Conservation (phyloP, 176 grass and related monocot genomes). For the Oryza nivara region DNA sequence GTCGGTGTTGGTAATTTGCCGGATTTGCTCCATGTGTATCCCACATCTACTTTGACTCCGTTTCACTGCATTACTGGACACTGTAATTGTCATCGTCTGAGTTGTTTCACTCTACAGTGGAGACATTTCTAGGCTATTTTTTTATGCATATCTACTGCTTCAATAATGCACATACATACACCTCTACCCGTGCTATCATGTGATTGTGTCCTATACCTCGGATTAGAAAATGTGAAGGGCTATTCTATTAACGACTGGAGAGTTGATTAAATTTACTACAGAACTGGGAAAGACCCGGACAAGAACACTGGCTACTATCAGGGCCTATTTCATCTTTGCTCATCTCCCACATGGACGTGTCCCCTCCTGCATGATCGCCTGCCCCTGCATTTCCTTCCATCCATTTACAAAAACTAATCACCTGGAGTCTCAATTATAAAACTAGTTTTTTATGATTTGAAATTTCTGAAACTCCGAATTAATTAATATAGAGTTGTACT, state of each 20-base stretch:
- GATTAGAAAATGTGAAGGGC: constrained; percentile 20
- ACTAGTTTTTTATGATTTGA: constrained; percentile 32
- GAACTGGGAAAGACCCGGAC: constrained; percentile 28
- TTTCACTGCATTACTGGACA: background rate
- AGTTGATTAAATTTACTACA: constrained; percentile 10
- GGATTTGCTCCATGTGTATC: background rate
- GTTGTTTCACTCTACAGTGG: background rate
- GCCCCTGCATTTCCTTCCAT: constrained; percentile 5
- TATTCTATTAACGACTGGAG: constrained; percentile 20
- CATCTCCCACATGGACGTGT: constrained; percentile 47
- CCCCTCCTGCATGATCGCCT: constrained; percentile 28
- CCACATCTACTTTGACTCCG: background rate
- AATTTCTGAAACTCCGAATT: background rate
- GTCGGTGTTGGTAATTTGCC: background rate
- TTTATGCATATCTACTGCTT: constrained; percentile 16
- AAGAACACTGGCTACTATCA: constrained; percentile 21
- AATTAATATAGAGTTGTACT: too few relatives aligned
- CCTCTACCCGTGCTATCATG: constrained; percentile 23
- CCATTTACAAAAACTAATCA: constrained; percentile 16
- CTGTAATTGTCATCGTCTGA: background rate
- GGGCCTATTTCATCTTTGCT: constrained; percentile 27
- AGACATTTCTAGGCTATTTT: background rate
- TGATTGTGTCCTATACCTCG: constrained; percentile 27
- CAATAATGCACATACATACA: background rate
- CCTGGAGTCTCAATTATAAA: constrained; percentile 27